These are phyloP conservation scores for Prunus salicina DNA, from an alignment of 306 rosid genomes.

Conservation along the genomic window DNA sequence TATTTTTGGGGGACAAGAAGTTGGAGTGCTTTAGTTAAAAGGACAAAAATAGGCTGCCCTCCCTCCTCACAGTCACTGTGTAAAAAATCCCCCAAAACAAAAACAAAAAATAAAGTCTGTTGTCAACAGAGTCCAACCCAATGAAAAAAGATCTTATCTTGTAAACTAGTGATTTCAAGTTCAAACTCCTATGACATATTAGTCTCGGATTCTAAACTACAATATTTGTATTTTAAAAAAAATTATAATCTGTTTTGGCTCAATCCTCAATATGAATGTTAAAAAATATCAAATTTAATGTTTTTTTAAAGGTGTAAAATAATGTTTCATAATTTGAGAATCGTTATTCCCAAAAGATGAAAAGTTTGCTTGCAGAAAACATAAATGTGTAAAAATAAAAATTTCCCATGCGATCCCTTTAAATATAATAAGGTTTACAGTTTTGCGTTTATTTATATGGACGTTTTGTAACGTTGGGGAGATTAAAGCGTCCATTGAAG, in stretches of 20 bases:
- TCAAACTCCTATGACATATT: rapidly evolving
- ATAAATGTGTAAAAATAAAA: background rate
- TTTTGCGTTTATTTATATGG: background rate
- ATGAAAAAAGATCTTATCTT: no score
- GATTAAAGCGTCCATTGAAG: background rate
- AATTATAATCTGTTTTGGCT: no score
- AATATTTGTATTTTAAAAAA: no score
- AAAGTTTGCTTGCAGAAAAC: background rate
- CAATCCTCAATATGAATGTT: background rate
- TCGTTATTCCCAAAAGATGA: background rate
- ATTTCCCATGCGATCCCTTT: background rate
- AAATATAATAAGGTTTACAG: no score
- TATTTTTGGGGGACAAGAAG: background rate
- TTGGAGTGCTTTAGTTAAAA: background rate
- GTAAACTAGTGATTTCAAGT: rapidly evolving
- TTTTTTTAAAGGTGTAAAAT: background rate
- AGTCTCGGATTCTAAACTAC: no score
- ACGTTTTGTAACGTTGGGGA: background rate
- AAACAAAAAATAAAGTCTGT: no score
- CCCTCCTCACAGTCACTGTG: background rate
- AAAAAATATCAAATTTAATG: background rate
- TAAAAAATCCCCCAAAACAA: background rate
- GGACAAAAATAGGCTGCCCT: background rate
- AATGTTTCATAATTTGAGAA: background rate
- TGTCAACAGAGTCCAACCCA: rapidly evolving